Conservation (phyloP, 805 yeast species). For the Helenozyma baotianmanensis region DNA sequence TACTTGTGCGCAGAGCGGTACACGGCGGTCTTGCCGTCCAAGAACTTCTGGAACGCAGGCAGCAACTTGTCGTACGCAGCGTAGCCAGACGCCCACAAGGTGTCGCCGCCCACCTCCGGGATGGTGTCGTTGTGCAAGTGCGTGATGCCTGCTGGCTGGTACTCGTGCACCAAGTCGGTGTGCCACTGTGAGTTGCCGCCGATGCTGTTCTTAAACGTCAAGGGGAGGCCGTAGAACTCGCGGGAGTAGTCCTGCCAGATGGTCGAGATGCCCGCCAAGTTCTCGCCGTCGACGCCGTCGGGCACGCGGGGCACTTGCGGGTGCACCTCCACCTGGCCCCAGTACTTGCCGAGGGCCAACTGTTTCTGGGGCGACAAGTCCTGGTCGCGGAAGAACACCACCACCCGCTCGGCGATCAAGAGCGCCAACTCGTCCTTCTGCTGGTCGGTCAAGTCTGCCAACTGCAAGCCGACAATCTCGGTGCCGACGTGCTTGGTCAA, state of each 20-base stretch:
- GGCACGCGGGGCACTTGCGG: conserved; percentile 17
- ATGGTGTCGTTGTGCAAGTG: conserved; percentile 49
- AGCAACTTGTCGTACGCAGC: conserved; percentile 55
- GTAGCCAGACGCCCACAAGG: conserved; percentile 55
- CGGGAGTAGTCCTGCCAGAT: conserved; percentile 28
- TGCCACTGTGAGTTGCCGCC: conserved; percentile 28
- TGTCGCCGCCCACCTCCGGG: conserved; percentile 52
- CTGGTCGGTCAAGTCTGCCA: conserved; percentile 23
- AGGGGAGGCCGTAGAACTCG: conserved; percentile 19
- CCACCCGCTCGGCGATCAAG: conserved; percentile 27
- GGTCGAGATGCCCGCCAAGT: conserved; percentile 22
- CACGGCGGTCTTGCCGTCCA: conserved; percentile 49
- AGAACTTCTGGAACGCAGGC: conserved; percentile 44
- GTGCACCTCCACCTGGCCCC: conserved; percentile 26
- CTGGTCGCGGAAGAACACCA: conserved; percentile 28
- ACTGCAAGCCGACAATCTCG: conserved; percentile 28
- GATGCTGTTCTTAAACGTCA: conserved; percentile 25
- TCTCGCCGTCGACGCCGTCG: conserved; percentile 10
- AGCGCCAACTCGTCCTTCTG: conserved; percentile 29
- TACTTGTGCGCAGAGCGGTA: conserved; percentile 38
- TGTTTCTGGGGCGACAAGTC: conserved; percentile 28
- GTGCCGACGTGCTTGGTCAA: conserved; percentile 30
- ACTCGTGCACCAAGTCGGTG: conserved; percentile 53
- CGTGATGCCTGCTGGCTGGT: conserved; percentile 54
- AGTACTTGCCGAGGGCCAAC: conserved; percentile 27